phyloP scores from a whole-genome alignment of 805 yeast genomes.

The Metschnikowia colocasiae region DNA sequence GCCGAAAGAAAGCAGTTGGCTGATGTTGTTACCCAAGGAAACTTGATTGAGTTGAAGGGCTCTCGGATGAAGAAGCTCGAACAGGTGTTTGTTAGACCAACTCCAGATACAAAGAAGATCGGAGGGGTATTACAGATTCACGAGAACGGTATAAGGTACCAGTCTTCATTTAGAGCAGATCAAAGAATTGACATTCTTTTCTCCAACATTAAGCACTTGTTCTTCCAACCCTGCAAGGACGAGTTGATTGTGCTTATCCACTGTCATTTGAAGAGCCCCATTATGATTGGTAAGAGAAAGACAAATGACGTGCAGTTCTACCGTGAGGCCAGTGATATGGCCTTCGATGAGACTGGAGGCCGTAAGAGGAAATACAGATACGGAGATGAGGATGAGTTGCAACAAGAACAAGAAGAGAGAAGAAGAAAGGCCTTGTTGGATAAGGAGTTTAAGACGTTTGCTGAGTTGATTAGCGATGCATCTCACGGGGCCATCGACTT shows the following conservation, averaged over 20 bases:
- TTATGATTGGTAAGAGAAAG: slow-evolving; percentile 93
- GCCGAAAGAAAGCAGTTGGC: slow-evolving; percentile 87
- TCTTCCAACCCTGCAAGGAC: slow-evolving; percentile 94
- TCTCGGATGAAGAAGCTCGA: slow-evolving; percentile 86
- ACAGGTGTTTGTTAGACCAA: slow-evolving; percentile 86
- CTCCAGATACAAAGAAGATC: slow-evolving; percentile 93
- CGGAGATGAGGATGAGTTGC: slow-evolving; percentile 98
- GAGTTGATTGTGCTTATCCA: slow-evolving; percentile 91
- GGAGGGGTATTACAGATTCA: slow-evolving; percentile 90
- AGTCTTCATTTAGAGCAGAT: slow-evolving; percentile 78
- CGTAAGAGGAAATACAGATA: slow-evolving; percentile 83
- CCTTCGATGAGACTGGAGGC: slow-evolving; percentile 95
- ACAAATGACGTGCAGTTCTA: slow-evolving; percentile 94
- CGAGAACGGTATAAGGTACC: slow-evolving; percentile 93
- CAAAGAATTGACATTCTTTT: slow-evolving; percentile 85
- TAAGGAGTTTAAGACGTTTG: slow-evolving; percentile 85
- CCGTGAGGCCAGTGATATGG: slow-evolving; percentile 93
- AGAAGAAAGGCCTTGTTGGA: slow-evolving; percentile 85
- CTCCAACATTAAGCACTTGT: slow-evolving; percentile 86
- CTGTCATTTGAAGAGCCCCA: slow-evolving; percentile 86
- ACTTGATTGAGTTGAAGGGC: slow-evolving; percentile 72
- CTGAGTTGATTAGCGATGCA: slow-evolving; percentile 86
- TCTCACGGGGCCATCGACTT: slow-evolving; percentile 80
- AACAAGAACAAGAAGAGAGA: slow-evolving; percentile 98
- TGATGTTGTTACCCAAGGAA: slow-evolving; percentile 92